Conservation (phyloP, 306 rosid genomes). For the Vachellia pachyceras region DNA sequence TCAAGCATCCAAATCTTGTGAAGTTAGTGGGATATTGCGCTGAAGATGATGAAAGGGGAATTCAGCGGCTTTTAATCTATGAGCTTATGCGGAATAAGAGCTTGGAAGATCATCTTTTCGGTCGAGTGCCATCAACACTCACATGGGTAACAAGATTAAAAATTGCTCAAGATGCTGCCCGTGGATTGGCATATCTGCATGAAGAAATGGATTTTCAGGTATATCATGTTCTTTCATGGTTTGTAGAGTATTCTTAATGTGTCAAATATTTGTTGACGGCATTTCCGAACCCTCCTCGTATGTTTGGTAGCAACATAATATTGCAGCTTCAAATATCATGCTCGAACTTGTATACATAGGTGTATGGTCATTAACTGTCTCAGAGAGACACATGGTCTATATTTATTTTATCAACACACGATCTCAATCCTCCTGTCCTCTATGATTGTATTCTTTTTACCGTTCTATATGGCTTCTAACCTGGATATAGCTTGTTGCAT, state of each 20-base stretch:
- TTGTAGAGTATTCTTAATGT: neutral
- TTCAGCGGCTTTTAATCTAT: conserved; percentile 89
- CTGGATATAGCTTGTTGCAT: conserved; percentile 35
- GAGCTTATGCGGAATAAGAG: conserved; percentile 88
- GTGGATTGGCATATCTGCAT: conserved; percentile 92
- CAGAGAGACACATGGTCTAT: neutral
- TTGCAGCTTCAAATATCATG: neutral
- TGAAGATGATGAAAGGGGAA: conserved; percentile 98
- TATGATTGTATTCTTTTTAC: conserved; percentile 20
- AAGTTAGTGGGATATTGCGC: conserved; percentile 92
- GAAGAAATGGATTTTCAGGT: conserved; percentile 99
- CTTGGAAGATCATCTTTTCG: conserved; percentile 89
- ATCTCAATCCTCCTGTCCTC: neutral
- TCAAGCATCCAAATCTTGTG: conserved; percentile 91
- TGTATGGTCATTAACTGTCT: conserved; percentile 16
- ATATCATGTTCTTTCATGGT: neutral
- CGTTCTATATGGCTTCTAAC: conserved; percentile 11
- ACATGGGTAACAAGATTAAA: conserved; percentile 76
- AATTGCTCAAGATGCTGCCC: conserved; percentile 88
- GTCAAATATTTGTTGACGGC: neutral
- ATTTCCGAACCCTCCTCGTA: neutral
- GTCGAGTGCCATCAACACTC: conserved; percentile 63
- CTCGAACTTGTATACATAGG: neutral
- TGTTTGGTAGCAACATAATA: neutral
- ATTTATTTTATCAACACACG: too few species aligned